Percentiles rank a stretch among this genome's conserved stretches.
phyloP scores from a whole-genome alignment of 495 filamentous ascomycete genomes.

The Chaetomidium leptoderma region DNA sequence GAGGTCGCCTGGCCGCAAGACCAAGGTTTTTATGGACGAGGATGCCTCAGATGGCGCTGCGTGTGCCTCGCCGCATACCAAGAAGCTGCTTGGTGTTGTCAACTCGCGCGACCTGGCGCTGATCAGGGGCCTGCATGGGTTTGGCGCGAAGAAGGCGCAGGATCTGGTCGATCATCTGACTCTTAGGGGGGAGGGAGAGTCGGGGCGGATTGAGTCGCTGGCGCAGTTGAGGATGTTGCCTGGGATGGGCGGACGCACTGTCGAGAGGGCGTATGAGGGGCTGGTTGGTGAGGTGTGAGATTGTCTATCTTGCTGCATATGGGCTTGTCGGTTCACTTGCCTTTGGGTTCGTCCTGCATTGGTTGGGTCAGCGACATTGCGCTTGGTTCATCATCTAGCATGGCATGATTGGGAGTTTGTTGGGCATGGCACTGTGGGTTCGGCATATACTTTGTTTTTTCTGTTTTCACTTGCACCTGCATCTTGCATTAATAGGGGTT shows the following conservation, averaged over 20 bases:
- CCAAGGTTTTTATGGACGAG: background rate
- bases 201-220: conserved; percentile 41
- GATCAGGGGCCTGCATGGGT: conserved; percentile 68
- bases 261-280: conserved; percentile 54
- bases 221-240: conserved; percentile 52
- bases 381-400: background rate
- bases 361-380: background rate
- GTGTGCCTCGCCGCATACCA: conserved; percentile 62
- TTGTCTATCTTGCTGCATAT: conserved; percentile 24
- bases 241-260: conserved; percentile 55
- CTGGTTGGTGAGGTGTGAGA: conserved; percentile 39
- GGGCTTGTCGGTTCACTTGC: background rate
- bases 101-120: conserved; percentile 73
- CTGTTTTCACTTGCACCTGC: no score
- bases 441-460: background rate
- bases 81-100: conserved; percentile 72
- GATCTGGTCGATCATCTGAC: conserved; percentile 58
- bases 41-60: conserved; percentile 24
- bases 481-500: background rate
- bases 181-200: conserved; percentile 43
- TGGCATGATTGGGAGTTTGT: conserved; percentile 5
- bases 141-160: conserved; percentile 61
- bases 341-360: background rate
- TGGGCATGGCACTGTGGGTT: background rate
- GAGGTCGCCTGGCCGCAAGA: background rate